Conservation (phyloP, 768 basidiomycete genomes). For the Coprinopsis strossmayeri region DNA sequence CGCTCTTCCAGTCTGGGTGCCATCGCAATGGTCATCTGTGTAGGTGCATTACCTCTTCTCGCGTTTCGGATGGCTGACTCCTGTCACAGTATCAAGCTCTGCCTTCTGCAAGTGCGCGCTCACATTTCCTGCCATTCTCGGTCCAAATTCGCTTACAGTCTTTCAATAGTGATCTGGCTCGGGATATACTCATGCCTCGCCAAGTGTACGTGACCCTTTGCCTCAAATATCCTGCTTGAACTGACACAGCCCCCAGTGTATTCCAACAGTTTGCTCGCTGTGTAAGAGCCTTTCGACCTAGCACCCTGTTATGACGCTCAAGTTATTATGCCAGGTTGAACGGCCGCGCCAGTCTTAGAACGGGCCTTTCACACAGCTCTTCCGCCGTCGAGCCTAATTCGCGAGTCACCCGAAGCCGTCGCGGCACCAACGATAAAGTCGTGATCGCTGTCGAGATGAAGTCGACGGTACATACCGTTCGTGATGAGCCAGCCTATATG, state of each 20-base stretch:
- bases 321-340: too few relatives aligned
- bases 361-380: too few relatives aligned
- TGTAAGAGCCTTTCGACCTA: too few relatives aligned
- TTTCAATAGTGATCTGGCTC: background rate
- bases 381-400: too few relatives aligned
- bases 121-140: background rate
- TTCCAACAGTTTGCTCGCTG: background rate
- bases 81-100: background rate
- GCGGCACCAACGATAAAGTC: too few relatives aligned
- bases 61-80: background rate
- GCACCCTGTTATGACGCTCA: too few relatives aligned
- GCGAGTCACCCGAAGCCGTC: too few relatives aligned
- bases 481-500: too few relatives aligned
- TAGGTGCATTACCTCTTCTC: background rate
- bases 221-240: background rate
- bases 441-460: too few relatives aligned
- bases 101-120: background rate
- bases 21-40: background rate
- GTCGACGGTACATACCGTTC: too few relatives aligned
- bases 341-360: too few relatives aligned
- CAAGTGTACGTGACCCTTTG: background rate
- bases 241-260: background rate
- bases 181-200: background rate
- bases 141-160: background rate
- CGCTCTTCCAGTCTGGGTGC: background rate